Percentiles rank a stretch among this genome's conserved stretches.
These are phyloP conservation scores for Fusarium concolor DNA, from an alignment of 2,329 filamentous ascomycete species.

Conservation along the genomic window DNA sequence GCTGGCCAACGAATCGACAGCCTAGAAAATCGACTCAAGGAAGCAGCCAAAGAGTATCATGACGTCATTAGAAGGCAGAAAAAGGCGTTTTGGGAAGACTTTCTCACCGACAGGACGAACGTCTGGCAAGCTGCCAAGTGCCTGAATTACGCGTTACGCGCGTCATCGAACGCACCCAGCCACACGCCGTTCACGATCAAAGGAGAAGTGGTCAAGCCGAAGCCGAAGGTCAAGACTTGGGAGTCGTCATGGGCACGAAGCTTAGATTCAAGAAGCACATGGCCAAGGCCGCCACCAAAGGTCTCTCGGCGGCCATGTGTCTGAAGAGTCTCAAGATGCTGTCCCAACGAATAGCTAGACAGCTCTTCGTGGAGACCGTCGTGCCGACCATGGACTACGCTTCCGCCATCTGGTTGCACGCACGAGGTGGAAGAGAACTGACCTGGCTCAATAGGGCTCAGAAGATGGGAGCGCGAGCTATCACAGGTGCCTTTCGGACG, in stretches of 20 bases:
- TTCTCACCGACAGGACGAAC: background rate
- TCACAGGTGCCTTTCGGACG: background rate
- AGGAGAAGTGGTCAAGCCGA: background rate
- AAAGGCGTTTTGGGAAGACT: background rate
- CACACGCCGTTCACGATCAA: background rate
- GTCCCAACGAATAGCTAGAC: background rate
- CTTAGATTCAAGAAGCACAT: background rate
- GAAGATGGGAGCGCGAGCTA: background rate
- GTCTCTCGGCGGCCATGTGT: background rate
- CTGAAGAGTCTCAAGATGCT: background rate
- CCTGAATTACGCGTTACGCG: background rate
- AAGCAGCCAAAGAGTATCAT: background rate
- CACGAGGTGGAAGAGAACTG: background rate
- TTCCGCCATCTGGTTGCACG: background rate
- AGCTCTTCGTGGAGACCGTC: background rate
- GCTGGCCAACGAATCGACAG: background rate
- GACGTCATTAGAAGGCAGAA: background rate
- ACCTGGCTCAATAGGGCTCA: background rate
- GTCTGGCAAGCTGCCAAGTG: background rate
- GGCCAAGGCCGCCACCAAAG: background rate
- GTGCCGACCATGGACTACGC: background rate
- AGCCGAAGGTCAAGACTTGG: background rate
- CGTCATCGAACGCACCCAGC: background rate
- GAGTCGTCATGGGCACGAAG: background rate
- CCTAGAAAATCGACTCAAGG: background rate